These are phyloP conservation scores for Aeschynomene evenia DNA, from an alignment of 306 rosid species.

Conservation along the genomic window DNA sequence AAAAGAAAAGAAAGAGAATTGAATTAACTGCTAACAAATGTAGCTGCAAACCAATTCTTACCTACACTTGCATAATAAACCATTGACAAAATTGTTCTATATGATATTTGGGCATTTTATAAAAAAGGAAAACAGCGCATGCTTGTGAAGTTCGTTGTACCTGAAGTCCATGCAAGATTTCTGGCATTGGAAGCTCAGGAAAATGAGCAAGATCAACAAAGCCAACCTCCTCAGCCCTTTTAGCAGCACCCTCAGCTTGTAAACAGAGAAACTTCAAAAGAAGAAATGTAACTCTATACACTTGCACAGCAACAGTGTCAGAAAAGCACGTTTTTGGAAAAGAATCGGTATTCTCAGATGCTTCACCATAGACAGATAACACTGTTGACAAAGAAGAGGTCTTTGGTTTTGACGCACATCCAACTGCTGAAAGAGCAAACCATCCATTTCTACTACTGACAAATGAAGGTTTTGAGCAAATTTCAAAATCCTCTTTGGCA, in stretches of 20 bases:
- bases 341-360: conserved; percentile 40
- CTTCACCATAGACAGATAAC: conserved; percentile 48
- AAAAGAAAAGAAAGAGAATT: background rate
- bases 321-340: conserved; percentile 63
- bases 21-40: background rate
- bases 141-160: conserved; percentile 33
- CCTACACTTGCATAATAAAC: background rate
- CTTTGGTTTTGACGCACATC: conserved; percentile 63
- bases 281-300: conserved; percentile 70
- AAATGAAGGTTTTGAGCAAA: conserved; percentile 62
- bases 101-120: conserved; percentile 7
- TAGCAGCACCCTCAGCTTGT: conserved; percentile 93
- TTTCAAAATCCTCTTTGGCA: conserved; percentile 75
- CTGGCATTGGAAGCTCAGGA: conserved; percentile 98
- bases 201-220: conserved; percentile 90
- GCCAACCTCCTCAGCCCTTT: conserved; percentile 90
- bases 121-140: conserved; percentile 4
- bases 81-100: background rate
- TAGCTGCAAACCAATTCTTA: background rate
- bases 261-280: conserved; percentile 81
- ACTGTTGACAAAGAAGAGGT: conserved; percentile 50
- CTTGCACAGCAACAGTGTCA: conserved; percentile 68
- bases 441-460: conserved; percentile 75
- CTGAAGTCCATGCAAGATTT: conserved; percentile 91
- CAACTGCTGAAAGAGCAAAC: conserved; percentile 79